A percentile compares a stretch with the other conserved stretches of the same genome.
Evolutionary conservation across 805 yeast genomes (phyloP).

Genomic region (Suhomyces vadensis): DNA sequence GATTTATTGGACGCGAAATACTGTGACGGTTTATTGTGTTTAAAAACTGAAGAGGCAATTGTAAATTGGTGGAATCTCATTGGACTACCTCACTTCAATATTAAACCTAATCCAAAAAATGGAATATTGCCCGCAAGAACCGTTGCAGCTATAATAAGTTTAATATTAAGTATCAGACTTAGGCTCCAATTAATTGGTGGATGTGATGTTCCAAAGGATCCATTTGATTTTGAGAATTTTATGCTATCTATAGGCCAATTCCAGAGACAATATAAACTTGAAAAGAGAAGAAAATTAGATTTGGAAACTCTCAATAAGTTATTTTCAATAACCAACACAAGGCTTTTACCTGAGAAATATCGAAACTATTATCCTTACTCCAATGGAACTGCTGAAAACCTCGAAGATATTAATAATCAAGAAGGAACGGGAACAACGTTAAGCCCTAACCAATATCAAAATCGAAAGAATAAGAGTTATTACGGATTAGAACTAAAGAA

Average conservation of each 20-base stretch:
- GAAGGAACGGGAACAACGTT: background rate
- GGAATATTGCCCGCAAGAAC: slow-evolving; percentile 65
- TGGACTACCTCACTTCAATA: slow-evolving; percentile 53
- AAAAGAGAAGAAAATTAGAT: slow-evolving; percentile 55
- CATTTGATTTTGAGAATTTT: slow-evolving; percentile 73
- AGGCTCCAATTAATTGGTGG: slow-evolving; percentile 45
- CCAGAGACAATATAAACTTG: slow-evolving; percentile 66
- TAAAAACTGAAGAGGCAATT: slow-evolving; percentile 71
- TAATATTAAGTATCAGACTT: slow-evolving; percentile 68
- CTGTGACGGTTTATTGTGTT: slow-evolving; percentile 86
- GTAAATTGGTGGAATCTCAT: slow-evolving; percentile 78
- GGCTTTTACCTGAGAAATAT: slow-evolving; percentile 26
- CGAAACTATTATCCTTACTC: slow-evolving; percentile 4
- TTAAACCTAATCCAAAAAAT: slow-evolving; percentile 46
- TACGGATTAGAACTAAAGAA: slow-evolving; percentile 48
- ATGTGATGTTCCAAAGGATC: slow-evolving; percentile 73
- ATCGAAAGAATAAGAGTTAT: slow-evolving; percentile 27
- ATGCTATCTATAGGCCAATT: slow-evolving; percentile 68
- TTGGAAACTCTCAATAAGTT: slow-evolving; percentile 48
- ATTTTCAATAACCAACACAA: slow-evolving; percentile 37
- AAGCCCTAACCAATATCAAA: slow-evolving; percentile 1
- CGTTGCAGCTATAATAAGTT: slow-evolving; percentile 78
- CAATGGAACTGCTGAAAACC: slow-evolving; percentile 1
- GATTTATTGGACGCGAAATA: slow-evolving; percentile 64
- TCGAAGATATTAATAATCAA: background rate